Evolutionary conservation across 139 green algal genomes (phyloP).

Genomic region (Pedinophyceae sp.): DNA sequence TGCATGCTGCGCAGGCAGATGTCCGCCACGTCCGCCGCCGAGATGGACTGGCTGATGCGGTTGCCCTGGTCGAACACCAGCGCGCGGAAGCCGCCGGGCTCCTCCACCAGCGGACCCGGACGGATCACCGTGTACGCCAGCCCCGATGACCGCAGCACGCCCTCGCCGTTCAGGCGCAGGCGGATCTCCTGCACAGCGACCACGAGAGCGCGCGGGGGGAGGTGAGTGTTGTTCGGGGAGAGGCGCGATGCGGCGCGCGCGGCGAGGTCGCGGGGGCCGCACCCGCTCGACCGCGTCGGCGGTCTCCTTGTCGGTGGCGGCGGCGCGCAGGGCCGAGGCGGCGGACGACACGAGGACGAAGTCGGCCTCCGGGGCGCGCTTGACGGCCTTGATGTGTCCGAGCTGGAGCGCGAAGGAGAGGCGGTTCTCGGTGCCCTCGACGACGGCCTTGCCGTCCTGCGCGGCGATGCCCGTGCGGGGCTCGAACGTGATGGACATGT

Average conservation of each 20-base stretch:
- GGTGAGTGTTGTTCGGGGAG: no score
- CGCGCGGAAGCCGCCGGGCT: constrained; percentile 86
- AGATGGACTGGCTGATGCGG: constrained; percentile 62
- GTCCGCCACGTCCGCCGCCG: constrained; percentile 89
- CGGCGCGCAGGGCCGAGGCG: no score
- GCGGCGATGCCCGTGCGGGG: constrained; percentile 2
- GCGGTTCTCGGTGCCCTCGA: constrained; percentile 3
- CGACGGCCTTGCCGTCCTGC: no score
- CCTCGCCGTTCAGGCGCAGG: no score
- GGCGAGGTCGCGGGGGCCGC: no score
- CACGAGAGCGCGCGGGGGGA: no score
- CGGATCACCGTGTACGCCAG: constrained; percentile 90
- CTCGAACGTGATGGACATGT: constrained; percentile 37
- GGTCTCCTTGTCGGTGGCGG: no score
- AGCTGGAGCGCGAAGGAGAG: constrained; percentile 45
- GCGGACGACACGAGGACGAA: constrained; percentile 82
- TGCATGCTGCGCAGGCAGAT: constrained; percentile 66
- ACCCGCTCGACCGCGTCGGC: no score
- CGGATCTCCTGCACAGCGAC: no score
- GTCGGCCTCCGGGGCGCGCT: constrained; percentile 63
- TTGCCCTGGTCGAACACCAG: constrained; percentile 89
- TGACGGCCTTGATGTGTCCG: constrained; percentile 61
- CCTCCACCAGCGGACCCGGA: constrained; percentile 61
- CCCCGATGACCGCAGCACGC: constrained; percentile 55
- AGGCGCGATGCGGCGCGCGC: no score